phyloP scores from a whole-genome alignment of 192 early-diverging fungal species.

The Lunasporangiospora selenospora region DNA sequence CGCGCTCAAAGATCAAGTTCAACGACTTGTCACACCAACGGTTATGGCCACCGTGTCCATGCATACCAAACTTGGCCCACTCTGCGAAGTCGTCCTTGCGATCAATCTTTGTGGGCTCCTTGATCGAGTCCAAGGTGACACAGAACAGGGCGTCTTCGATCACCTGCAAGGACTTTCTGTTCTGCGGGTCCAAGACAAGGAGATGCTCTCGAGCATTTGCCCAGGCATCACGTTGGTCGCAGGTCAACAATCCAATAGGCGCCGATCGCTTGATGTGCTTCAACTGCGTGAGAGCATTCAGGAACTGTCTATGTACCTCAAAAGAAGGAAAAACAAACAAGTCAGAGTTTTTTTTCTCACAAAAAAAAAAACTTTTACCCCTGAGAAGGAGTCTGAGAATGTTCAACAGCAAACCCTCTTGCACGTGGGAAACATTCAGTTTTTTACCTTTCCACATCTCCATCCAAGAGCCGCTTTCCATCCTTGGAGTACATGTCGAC shows the following conservation, averaged over 20 bases:
- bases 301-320: constrained; percentile 25
- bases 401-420: no score
- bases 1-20: constrained; percentile 73
- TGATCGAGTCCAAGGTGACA: constrained; percentile 67
- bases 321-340: background rate
- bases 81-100: constrained; percentile 52
- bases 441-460: constrained; percentile 81
- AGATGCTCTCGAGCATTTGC: constrained; percentile 73
- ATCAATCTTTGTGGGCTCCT: constrained; percentile 33
- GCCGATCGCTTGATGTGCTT: constrained; percentile 58
- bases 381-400: no score
- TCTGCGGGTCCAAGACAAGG: constrained; percentile 60
- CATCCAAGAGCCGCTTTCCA: constrained; percentile 61
- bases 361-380: no score
- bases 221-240: constrained; percentile 87
- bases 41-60: constrained; percentile 77
- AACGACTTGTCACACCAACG: constrained; percentile 91
- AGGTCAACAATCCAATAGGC: constrained; percentile 73
- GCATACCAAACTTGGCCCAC: constrained; percentile 58
- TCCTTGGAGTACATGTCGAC: constrained; percentile 70
- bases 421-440: no score
- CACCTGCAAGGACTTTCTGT: constrained; percentile 60
- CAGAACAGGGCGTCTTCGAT: constrained; percentile 83
- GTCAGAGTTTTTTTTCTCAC: background rate
- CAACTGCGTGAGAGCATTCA: constrained; percentile 59